Evolutionary conservation across 208 protist genomes (phyloP).

Genomic region (Trypanosoma melophagium): DNA sequence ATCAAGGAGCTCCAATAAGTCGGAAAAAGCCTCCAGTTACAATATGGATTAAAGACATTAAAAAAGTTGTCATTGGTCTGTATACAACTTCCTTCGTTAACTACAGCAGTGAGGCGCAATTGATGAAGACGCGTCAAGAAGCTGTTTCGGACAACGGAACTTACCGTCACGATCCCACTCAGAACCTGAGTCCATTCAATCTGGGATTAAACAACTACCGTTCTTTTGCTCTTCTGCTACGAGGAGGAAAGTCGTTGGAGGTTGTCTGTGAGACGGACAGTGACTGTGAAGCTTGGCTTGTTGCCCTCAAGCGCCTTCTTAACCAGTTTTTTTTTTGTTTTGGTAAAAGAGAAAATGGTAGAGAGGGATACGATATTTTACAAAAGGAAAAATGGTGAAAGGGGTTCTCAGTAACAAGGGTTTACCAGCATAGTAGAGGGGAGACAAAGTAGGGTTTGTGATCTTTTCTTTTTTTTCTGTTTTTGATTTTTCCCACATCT

Average conservation of each 20-base stretch:
- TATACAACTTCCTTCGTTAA: slow-evolving; percentile 81
- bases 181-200: slow-evolving; percentile 75
- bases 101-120: slow-evolving; percentile 73
- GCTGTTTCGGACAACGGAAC: slow-evolving; percentile 78
- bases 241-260: slow-evolving; percentile 85
- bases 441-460: too few species aligned
- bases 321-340: too few species aligned
- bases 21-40: slow-evolving; percentile 84
- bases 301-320: slow-evolving; percentile 83
- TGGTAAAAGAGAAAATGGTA: too few species aligned
- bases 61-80: slow-evolving; percentile 75
- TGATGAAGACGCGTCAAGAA: slow-evolving; percentile 65
- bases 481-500: too few species aligned
- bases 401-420: too few species aligned
- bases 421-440: too few species aligned
- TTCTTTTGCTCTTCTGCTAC: slow-evolving; percentile 78
- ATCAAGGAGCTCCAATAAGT: slow-evolving; percentile 71
- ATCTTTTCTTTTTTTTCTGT: too few species aligned
- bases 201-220: slow-evolving; percentile 86
- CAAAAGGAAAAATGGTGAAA: too few species aligned
- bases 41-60: slow-evolving; percentile 83
- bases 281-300: slow-evolving; percentile 89
- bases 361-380: too few species aligned
- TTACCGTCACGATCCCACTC: slow-evolving; percentile 73
- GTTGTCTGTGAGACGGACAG: slow-evolving; percentile 88